phyloP scores from a whole-genome alignment of 2,329 filamentous ascomycete species.

The Microdochium paspali region DNA sequence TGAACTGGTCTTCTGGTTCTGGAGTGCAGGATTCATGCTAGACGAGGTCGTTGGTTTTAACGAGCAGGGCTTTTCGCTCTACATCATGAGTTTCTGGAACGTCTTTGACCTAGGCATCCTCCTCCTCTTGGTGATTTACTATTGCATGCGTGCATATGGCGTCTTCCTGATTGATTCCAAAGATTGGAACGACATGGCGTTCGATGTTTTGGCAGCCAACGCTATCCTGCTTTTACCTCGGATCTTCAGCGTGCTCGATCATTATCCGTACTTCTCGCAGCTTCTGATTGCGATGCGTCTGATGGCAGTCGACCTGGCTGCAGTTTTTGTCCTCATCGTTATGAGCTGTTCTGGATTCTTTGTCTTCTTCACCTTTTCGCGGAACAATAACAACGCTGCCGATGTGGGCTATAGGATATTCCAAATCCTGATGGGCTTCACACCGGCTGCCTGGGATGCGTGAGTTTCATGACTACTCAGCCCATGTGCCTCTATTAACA shows the following conservation, averaged over 20 bases:
- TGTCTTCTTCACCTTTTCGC: constrained; percentile 82
- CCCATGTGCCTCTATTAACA: not conserved
- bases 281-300: constrained; percentile 87
- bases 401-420: constrained; percentile 86
- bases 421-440: constrained; percentile 92
- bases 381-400: constrained; percentile 57
- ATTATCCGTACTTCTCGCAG: constrained; percentile 94
- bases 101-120: constrained; percentile 88
- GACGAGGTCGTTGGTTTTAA: constrained; percentile 95
- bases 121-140: constrained; percentile 77
- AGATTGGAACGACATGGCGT: constrained; percentile 73
- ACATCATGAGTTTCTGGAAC: constrained; percentile 98
- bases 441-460: constrained; percentile 90
- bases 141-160: constrained; percentile 80
- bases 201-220: constrained; percentile 87
- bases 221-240: constrained; percentile 84
- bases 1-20: constrained; percentile 92
- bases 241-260: constrained; percentile 86
- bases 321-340: constrained; percentile 73
- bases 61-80: constrained; percentile 91
- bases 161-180: constrained; percentile 72
- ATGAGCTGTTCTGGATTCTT: constrained; percentile 93
- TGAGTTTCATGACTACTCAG: constrained; percentile 22
- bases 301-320: constrained; percentile 84
- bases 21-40: constrained; percentile 94